These are phyloP conservation scores for Ophiostoma angusticollis DNA, from an alignment of 2,329 filamentous ascomycete genomes.

Conservation along the genomic window DNA sequence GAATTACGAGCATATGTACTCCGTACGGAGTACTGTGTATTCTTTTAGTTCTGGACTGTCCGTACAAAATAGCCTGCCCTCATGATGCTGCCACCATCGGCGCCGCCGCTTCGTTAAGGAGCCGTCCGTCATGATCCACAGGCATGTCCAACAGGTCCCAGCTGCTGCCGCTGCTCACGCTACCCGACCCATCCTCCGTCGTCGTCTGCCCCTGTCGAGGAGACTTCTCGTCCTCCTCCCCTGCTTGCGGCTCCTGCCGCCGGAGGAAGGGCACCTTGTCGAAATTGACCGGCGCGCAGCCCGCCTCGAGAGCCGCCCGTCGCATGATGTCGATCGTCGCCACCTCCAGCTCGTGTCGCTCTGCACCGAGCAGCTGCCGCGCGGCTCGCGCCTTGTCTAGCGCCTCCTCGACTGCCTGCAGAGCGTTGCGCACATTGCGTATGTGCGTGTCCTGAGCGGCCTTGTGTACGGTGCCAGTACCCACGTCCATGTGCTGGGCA, in stretches of 20 bases:
- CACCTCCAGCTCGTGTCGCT: constrained; percentile 15
- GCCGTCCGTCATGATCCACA: neutral
- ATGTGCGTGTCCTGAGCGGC: neutral
- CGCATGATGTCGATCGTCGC: constrained; percentile 20
- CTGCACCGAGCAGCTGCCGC: constrained; percentile 12
- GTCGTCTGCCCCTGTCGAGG: neutral
- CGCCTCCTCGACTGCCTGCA: constrained; percentile 16
- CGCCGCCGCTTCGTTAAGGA: neutral
- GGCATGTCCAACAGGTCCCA: constrained; percentile 5
- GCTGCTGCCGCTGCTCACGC: neutral
- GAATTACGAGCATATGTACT: too few relatives aligned
- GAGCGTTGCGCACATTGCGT: constrained; percentile 2
- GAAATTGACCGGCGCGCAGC: constrained; percentile 15
- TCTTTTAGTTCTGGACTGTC: too few relatives aligned
- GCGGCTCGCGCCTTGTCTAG: constrained; percentile 13
- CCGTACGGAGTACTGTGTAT: too few relatives aligned
- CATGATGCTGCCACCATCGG: neutral
- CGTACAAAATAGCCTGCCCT: too few relatives aligned
- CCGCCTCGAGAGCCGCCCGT: constrained; percentile 19
- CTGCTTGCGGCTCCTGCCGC: neutral
- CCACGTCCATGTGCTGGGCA: neutral
- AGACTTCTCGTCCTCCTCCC: neutral
- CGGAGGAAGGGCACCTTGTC: constrained; percentile 2
- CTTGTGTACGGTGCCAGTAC: too few relatives aligned
- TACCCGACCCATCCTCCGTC: neutral